Conservation (phyloP, 306 rosid genomes). For the Cucurbita moschata region DNA sequence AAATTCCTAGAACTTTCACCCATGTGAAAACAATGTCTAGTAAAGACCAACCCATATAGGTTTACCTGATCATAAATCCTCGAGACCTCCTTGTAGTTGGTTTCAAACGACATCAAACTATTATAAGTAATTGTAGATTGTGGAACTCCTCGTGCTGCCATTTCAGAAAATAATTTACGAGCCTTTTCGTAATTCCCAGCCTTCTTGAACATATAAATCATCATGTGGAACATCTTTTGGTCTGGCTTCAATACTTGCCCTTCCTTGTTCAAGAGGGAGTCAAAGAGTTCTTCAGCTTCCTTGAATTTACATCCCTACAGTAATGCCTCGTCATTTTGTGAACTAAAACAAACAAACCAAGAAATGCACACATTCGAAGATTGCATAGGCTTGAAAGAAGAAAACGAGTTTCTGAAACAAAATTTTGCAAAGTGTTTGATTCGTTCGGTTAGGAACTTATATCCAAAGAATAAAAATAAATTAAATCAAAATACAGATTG, state of each 20-base stretch:
- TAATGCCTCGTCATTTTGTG: slow-evolving; percentile 6
- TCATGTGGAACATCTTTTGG: slow-evolving; percentile 88
- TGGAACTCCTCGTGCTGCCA: slow-evolving; percentile 59
- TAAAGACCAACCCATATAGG: background rate
- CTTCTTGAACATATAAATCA: slow-evolving; percentile 87
- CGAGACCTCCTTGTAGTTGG: slow-evolving; percentile 84
- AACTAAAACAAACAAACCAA: slow-evolving; percentile 15
- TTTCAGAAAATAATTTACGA: slow-evolving; percentile 60
- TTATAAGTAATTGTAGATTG: slow-evolving; percentile 72
- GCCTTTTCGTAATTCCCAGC: slow-evolving; percentile 81
- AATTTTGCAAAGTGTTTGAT: background rate
- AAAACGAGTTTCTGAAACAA: background rate
- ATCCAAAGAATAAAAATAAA: background rate
- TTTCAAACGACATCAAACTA: slow-evolving; percentile 87
- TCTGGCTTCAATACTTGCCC: slow-evolving; percentile 66
- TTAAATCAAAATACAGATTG: background rate
- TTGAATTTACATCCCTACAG: slow-evolving; percentile 59
- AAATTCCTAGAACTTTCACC: background rate
- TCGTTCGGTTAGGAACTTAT: background rate
- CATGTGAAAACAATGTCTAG: background rate
- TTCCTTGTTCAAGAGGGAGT: slow-evolving; percentile 51
- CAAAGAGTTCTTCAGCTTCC: slow-evolving; percentile 76
- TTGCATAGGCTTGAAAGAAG: background rate
- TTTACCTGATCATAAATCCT: slow-evolving; percentile 81
- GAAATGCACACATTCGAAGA: background rate